These are phyloP conservation scores for Tillandsia leiboldiana DNA, from an alignment of 176 grass and related monocot genomes.

Conservation along the genomic window DNA sequence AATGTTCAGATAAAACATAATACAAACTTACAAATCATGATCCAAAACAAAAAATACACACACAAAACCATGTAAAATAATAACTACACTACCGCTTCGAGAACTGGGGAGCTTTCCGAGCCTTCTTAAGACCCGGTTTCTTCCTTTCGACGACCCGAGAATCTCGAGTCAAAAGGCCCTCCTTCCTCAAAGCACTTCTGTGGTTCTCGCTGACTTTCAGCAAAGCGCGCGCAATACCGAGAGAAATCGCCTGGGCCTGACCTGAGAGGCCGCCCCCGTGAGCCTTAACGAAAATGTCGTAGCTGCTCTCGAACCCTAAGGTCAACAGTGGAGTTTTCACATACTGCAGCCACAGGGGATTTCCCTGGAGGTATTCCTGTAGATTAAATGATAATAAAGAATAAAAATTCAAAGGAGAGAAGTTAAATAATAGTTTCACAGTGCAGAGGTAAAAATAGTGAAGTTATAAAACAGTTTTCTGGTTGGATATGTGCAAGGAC, in stretches of 20 bases:
- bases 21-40: no score
- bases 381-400: neutral
- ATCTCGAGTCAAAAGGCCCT: constrained; percentile 86
- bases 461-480: neutral
- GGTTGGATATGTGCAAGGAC: neutral
- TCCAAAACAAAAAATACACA: no score
- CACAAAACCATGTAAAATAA: no score
- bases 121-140: constrained; percentile 91
- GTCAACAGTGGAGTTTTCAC: constrained; percentile 56
- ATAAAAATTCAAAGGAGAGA: constrained; percentile 7
- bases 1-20: no score
- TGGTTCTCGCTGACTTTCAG: constrained; percentile 74
- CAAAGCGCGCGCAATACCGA: constrained; percentile 74
- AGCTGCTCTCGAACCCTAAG: constrained; percentile 73
- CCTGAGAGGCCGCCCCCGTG: constrained; percentile 85
- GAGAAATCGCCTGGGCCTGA: constrained; percentile 82
- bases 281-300: constrained; percentile 85
- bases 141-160: constrained; percentile 94
- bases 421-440: neutral
- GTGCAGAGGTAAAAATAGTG: neutral
- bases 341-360: constrained; percentile 72
- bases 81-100: constrained; percentile 57
- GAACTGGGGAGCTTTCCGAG: constrained; percentile 80
- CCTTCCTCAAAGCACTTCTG: constrained; percentile 45
- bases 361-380: constrained; percentile 87